A percentile compares a stretch with the other conserved stretches of the same genome.
These are phyloP conservation scores for Tolypocladium nubicola DNA, from an alignment of 2,329 filamentous ascomycete genomes.

Conservation along the genomic window DNA sequence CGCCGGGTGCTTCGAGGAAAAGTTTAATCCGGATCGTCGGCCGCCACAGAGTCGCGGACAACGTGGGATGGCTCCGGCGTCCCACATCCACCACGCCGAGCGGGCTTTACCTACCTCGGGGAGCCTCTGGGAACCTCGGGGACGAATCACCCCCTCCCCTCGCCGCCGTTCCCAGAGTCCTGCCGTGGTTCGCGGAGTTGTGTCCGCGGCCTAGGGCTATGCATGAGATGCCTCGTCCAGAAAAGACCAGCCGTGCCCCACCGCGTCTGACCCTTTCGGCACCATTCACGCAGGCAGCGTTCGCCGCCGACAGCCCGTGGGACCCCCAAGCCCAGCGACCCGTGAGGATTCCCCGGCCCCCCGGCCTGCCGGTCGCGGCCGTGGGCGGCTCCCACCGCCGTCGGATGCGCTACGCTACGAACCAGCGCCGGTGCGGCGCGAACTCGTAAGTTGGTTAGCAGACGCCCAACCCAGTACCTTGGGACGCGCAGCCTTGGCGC, in stretches of 20 bases:
- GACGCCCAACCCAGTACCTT: too few species aligned
- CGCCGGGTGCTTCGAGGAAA: slow-evolving; percentile 1
- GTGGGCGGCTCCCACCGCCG: neutral
- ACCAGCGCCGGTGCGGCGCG: neutral
- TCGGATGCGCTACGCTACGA: neutral
- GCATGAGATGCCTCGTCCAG: too few species aligned
- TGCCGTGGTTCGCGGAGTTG: neutral
- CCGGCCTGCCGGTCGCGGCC: neutral
- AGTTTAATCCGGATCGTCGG: neutral
- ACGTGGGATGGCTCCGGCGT: neutral
- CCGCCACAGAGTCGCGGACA: neutral
- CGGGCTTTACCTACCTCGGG: neutral
- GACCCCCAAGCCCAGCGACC: neutral
- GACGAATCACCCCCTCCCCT: neutral
- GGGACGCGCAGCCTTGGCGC: neutral
- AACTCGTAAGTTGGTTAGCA: neutral
- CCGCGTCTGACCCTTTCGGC: neutral
- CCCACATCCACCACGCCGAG: neutral
- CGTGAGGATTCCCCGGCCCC: neutral
- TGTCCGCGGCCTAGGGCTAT: neutral
- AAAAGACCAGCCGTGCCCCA: neutral
- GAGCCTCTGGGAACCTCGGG: neutral
- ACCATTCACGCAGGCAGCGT: neutral
- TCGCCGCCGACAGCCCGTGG: neutral
- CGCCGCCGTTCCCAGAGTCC: neutral